Base-by-base conservation (phyloP, 768 basidiomycete genomes). In the Mycena albidolilacea region DNA sequence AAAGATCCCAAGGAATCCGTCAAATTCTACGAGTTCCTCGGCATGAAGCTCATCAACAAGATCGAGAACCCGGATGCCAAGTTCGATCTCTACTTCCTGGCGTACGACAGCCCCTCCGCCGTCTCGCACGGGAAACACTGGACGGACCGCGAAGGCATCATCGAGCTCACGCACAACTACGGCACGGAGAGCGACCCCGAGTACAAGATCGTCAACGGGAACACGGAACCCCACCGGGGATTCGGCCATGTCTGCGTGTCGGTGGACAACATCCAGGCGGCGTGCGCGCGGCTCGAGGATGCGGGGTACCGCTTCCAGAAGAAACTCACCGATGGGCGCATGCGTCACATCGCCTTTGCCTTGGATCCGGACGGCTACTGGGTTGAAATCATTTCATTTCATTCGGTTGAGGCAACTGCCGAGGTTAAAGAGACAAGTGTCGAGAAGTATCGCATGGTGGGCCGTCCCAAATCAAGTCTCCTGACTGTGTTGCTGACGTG, bases 211-310 rank as follows among this genome's bases (percentile, higher is more conserved):
- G 87, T 91, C 11, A 93, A 82, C 77, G 97, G 97, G 1, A 99
- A 99, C 83, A 80, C 89, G 5, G 96, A 97, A 5, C 93, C 94
- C 5, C 91, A 92, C 38, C 87, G 86, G 67, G 89, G 91, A 7
- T 97, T 96, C 78, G 96, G 97, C 0, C 97, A 98, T 82, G 95
- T 97, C 77, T 94, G 94, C 70, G 90, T 98, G 80, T 86, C 91
- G 6, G 95, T 96, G 43, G 92, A 93, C 74, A 88, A 98, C 79
- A 87, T 99, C 77, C 88, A 96, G 75, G 88, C 86, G 73, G 94
- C 97, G 7, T 97, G 95, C 73, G 92, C 88, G 61, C 88, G 95
- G 37, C 94, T 99, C 71, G 95, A 97, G 76, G 83, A 84, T 66
- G 87, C 95, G 11, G 91, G 91, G 1, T 96, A 97, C 30, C 81